Percentiles rank a stretch among this genome's conserved stretches.
Conservation (phyloP, 768 basidiomycete species). For the Lentinus tigrinus region DNA sequence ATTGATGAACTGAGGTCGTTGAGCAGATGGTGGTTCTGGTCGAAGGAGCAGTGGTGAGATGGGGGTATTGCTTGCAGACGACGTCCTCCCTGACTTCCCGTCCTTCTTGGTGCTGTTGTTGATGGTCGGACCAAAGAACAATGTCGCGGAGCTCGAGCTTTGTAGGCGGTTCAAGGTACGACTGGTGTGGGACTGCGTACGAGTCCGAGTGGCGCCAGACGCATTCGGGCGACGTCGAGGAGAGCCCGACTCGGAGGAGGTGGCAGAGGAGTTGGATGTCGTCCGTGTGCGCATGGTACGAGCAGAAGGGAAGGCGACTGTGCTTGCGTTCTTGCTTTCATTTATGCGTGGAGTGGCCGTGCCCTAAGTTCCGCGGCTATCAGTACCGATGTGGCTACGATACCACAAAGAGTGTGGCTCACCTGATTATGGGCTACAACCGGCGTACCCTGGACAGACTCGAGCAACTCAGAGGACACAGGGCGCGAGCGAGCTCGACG, state of each 20-base stretch:
- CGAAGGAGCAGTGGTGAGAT: constrained; percentile 12
- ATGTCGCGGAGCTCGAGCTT: constrained; percentile 52
- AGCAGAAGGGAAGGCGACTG: constrained; percentile 39
- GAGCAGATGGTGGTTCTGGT: neutral
- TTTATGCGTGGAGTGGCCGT: constrained; percentile 26
- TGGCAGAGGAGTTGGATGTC: constrained; percentile 34
- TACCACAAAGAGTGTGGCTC: constrained; percentile 14
- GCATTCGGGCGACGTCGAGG: constrained; percentile 56
- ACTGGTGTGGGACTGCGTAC: constrained; percentile 36
- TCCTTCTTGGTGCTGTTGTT: constrained; percentile 6
- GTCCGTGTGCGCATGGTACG: constrained; percentile 36
- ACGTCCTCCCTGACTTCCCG: neutral
- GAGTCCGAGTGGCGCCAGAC: constrained; percentile 35
- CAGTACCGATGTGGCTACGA: constrained; percentile 7
- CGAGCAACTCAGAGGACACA: constrained; percentile 62
- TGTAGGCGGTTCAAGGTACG: constrained; percentile 49
- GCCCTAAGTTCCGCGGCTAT: constrained; percentile 6
- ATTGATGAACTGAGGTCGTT: constrained; percentile 37
- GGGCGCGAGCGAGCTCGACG: constrained; percentile 73
- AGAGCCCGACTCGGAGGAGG: constrained; percentile 51
- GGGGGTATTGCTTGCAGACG: constrained; percentile 2
- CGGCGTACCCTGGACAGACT: constrained; percentile 43
- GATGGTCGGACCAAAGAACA: constrained; percentile 68
- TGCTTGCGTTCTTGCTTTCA: constrained; percentile 21
- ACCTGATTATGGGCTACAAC: constrained; percentile 19